Evolutionary conservation across 2,329 filamentous ascomycete species (phyloP).

Genomic region (Phaeosphaeria sp.): DNA sequence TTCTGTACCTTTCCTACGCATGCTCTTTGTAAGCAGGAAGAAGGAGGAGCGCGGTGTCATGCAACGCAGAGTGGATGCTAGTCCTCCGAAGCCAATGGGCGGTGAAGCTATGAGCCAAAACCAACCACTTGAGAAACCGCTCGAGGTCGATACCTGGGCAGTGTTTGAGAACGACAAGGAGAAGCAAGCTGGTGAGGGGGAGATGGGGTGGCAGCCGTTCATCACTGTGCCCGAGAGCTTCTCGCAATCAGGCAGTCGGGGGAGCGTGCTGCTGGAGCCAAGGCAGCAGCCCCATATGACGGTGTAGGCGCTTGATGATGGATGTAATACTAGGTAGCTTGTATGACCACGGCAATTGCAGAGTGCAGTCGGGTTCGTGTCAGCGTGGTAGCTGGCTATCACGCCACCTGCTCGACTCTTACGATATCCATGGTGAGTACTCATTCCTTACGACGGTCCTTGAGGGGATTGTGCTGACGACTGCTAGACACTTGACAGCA

Average conservation of each 20-base stretch:
- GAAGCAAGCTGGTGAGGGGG: slow-evolving; percentile 12
- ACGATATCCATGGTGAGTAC: slow-evolving; percentile 9
- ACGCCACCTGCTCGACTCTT: slow-evolving; percentile 10
- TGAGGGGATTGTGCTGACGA: neutral
- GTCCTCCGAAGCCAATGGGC: slow-evolving; percentile 15
- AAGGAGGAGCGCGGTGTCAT: slow-evolving; percentile 16
- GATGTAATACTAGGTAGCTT: neutral
- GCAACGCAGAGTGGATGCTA: slow-evolving; percentile 16
- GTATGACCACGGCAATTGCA: neutral
- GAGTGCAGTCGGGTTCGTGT: neutral
- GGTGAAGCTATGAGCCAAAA: slow-evolving; percentile 11
- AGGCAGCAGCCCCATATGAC: slow-evolving; percentile 15
- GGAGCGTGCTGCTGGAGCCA: slow-evolving; percentile 24
- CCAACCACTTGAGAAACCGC: slow-evolving; percentile 19
- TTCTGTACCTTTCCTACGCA: slow-evolving; percentile 53
- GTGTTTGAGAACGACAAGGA: slow-evolving; percentile 23
- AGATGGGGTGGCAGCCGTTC: slow-evolving; percentile 38
- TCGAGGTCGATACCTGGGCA: slow-evolving; percentile 28
- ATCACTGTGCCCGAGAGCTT: slow-evolving; percentile 44
- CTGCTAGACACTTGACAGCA: neutral
- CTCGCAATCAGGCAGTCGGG: slow-evolving; percentile 22
- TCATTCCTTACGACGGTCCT: too few relatives aligned
- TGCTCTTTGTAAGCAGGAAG: slow-evolving; percentile 45
- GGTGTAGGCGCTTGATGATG: slow-evolving; percentile 12
- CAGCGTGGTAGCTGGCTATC: slow-evolving; percentile 33